Conservation (phyloP, 176 grass and related monocot genomes). For the Aegilops sharonensis region DNA sequence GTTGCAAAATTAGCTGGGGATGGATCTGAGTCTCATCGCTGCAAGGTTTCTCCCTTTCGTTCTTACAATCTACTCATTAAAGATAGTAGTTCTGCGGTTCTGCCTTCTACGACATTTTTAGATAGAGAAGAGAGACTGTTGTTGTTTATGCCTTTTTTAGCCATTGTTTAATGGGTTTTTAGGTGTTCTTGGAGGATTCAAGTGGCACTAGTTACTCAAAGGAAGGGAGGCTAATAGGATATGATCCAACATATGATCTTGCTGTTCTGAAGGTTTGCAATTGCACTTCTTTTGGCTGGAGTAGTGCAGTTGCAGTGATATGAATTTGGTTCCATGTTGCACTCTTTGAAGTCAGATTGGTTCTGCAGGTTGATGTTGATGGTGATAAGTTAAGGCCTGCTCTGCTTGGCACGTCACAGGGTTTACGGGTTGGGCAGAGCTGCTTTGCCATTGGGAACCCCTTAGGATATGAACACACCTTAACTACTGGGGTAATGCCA, state of each 20-base stretch:
- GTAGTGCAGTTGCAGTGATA: constrained; percentile 9
- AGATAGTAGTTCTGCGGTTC: neutral
- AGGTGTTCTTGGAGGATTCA: constrained; percentile 72
- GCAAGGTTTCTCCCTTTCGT: constrained; percentile 47
- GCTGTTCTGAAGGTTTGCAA: constrained; percentile 69
- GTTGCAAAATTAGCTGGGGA: constrained; percentile 74
- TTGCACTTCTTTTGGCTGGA: constrained; percentile 29
- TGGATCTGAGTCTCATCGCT: constrained; percentile 48
- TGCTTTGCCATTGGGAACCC: constrained; percentile 92
- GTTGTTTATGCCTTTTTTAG: neutral
- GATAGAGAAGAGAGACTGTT: neutral
- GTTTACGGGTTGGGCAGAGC: constrained; percentile 76
- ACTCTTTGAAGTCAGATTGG: constrained; percentile 29
- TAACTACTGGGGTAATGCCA: constrained; percentile 73
- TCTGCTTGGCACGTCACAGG: constrained; percentile 58
- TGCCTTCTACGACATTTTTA: neutral
- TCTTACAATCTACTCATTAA: neutral
- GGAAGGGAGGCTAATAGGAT: constrained; percentile 70
- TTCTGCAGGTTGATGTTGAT: constrained; percentile 58
- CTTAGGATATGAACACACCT: constrained; percentile 80
- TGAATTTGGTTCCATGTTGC: constrained; percentile 13
- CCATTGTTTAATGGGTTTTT: neutral
- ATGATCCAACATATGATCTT: constrained; percentile 75
- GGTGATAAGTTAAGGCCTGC: constrained; percentile 50
- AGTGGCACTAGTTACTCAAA: constrained; percentile 59